Base-by-base conservation (phyloP, 345 rosid species). In the Citrus hindsii region DNA sequence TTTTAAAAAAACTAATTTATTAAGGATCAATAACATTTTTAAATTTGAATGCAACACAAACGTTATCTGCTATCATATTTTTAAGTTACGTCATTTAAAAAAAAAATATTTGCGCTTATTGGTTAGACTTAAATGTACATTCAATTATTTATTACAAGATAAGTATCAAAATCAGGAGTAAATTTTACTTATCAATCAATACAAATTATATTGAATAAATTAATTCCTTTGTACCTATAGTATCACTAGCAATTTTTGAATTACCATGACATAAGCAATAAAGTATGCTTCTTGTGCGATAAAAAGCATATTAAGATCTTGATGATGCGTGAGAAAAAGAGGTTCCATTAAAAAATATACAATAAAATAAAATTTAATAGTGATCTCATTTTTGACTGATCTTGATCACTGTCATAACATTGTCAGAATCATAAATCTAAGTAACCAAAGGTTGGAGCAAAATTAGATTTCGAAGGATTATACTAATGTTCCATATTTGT, bases 301-400 rank as follows among this genome's bases (percentile, higher is more conserved):
- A 46, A 67, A 71, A 72, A 33, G 74, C 75, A 73, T 30, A 65
- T 56, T 63, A 70, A 21, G 68, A 78, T 40, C 66, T 68, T 37
- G 76, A 69, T 73, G 75, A 74, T 73, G 78, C 53, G 56, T 72
- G 6, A 18, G 6, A 16, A 16, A 18, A 32, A 61, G 81, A 71
- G 84, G 82, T 24, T 79, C 83, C 86, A 81, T 65, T 30, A 19
- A 70, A 83, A 79, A 81, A 35, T 8, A 67, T n/a, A 30, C 9
- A 59, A 27, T 35, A 33, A 38, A 72, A 60, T 59, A 68, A 28
- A 27, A 70, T 40, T 35, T 38, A 68, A 64, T 5, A 64, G 46
- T 75, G 32, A 67, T 68, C 13, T 27, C 51, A 16, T 33, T 66
- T 28, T 37, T 66, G 18, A 66, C 8, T 4, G 25, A 65, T 61